Percentiles rank a stretch among this genome's conserved stretches.
These are phyloP conservation scores for Globisporangium radiosum DNA, from an alignment of 352 stramenopile species.

Conservation along the genomic window DNA sequence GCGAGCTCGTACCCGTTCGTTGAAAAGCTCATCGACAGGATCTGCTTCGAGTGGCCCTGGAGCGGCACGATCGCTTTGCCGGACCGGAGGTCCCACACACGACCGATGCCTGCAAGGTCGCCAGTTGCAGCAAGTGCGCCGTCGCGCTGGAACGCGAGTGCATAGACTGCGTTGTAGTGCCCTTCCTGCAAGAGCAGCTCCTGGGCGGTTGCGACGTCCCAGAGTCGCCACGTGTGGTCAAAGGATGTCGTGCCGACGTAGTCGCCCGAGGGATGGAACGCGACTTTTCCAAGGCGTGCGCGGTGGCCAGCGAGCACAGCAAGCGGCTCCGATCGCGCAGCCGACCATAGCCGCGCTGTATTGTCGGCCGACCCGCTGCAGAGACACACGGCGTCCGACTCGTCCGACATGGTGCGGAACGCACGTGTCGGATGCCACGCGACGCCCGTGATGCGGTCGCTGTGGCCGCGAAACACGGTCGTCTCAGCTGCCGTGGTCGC, in stretches of 20 bases:
- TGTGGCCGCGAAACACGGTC: slow-evolving; percentile 80
- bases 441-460: slow-evolving; percentile 83
- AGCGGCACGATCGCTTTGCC: slow-evolving; percentile 89
- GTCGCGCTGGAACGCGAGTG: slow-evolving; percentile 94
- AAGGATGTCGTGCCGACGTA: slow-evolving; percentile 94
- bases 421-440: slow-evolving; percentile 64
- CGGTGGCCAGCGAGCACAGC: slow-evolving; percentile 67
- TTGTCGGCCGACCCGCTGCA: slow-evolving; percentile 74
- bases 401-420: slow-evolving; percentile 60
- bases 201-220: slow-evolving; percentile 91
- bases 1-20: slow-evolving; percentile 91
- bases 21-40: slow-evolving; percentile 91
- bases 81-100: slow-evolving; percentile 95
- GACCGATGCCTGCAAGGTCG: slow-evolving; percentile 91
- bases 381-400: slow-evolving; percentile 49
- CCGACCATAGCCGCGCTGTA: slow-evolving; percentile 74
- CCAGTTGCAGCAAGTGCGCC: slow-evolving; percentile 90
- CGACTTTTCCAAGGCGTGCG: slow-evolving; percentile 78
- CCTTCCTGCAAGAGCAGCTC: slow-evolving; percentile 96
- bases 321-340: slow-evolving; percentile 36
- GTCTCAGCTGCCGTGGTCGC: slow-evolving; percentile 47
- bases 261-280: slow-evolving; percentile 92
- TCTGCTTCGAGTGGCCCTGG: slow-evolving; percentile 94
- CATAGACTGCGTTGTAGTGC: slow-evolving; percentile 93
- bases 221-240: slow-evolving; percentile 97